A percentile compares a stretch with the other conserved stretches of the same genome.
Evolutionary conservation across 495 filamentous ascomycete species (phyloP).

Genomic region (Copromyces sp.): DNA sequence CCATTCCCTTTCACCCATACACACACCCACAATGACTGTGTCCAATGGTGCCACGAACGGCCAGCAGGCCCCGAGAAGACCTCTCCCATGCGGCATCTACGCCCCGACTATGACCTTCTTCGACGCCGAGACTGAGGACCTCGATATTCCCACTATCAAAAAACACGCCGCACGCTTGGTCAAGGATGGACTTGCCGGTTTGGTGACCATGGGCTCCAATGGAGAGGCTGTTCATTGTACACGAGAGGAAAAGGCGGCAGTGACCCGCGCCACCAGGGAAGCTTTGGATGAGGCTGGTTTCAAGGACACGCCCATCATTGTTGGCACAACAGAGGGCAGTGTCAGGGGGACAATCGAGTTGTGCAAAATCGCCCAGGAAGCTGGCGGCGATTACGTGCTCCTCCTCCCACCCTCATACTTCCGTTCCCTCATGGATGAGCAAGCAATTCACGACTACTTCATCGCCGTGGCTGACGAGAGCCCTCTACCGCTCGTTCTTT

Average conservation of each 20-base stretch:
- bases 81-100: constrained; percentile 78
- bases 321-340: constrained; percentile 68
- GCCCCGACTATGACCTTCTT: constrained; percentile 90
- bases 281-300: constrained; percentile 76
- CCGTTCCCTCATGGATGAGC: constrained; percentile 66
- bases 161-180: constrained; percentile 74
- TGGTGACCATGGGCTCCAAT: constrained; percentile 86
- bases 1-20: neutral
- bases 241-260: constrained; percentile 59
- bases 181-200: constrained; percentile 66
- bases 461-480: constrained; percentile 62
- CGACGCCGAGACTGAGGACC: constrained; percentile 66
- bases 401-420: constrained; percentile 79
- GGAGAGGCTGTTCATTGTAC: constrained; percentile 81
- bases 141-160: constrained; percentile 71
- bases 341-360: constrained; percentile 68
- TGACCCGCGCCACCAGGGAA: constrained; percentile 70
- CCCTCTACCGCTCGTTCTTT: constrained; percentile 71
- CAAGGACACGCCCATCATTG: constrained; percentile 64
- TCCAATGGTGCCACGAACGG: constrained; percentile 26
- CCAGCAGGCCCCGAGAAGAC: constrained; percentile 37
- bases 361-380: constrained; percentile 54
- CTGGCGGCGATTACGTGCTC: constrained; percentile 69
- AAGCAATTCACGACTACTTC: constrained; percentile 68
- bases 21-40: constrained; percentile 24